A percentile compares a stretch with the other conserved stretches of the same genome.
Evolutionary conservation across 306 rosid species (phyloP).

Genomic region (Notholithocarpus densiflorus): DNA sequence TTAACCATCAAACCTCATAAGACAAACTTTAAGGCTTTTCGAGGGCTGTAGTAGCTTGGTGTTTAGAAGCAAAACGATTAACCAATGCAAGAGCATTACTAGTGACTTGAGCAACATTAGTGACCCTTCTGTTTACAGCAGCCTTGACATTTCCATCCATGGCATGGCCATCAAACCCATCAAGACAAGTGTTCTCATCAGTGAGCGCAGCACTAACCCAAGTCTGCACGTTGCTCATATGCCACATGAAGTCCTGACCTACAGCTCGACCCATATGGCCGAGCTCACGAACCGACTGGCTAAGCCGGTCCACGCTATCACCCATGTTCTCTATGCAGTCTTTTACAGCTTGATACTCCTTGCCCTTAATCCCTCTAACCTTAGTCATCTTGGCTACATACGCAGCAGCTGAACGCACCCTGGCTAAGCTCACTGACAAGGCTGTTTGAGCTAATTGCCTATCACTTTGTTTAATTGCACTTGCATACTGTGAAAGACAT

Average conservation of each 20-base stretch:
- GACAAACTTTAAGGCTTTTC: slow-evolving; percentile 5
- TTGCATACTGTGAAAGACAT: slow-evolving; percentile 41
- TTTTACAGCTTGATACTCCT: slow-evolving; percentile 52
- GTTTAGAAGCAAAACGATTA: slow-evolving; percentile 53
- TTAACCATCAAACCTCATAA: not conserved
- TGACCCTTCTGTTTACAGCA: slow-evolving; percentile 37
- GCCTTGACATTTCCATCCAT: slow-evolving; percentile 55
- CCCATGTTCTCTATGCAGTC: slow-evolving; percentile 80
- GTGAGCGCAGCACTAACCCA: slow-evolving; percentile 90
- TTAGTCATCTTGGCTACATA: slow-evolving; percentile 47
- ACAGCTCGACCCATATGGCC: slow-evolving; percentile 32
- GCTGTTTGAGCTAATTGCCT: slow-evolving; percentile 58
- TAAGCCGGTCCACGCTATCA: slow-evolving; percentile 55
- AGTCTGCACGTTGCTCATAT: slow-evolving; percentile 77
- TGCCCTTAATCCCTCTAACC: slow-evolving; percentile 34
- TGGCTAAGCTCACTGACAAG: slow-evolving; percentile 57
- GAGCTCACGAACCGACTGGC: slow-evolving; percentile 56
- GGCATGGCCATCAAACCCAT: slow-evolving; percentile 43
- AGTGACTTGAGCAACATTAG: slow-evolving; percentile 62
- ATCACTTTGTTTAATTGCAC: slow-evolving; percentile 42
- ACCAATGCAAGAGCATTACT: slow-evolving; percentile 82
- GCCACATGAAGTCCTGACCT: slow-evolving; percentile 67
- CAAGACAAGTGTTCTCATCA: slow-evolving; percentile 70
- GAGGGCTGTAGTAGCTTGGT: slow-evolving; percentile 10
- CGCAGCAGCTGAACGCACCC: slow-evolving; percentile 37